Evolutionary conservation across 2,329 filamentous ascomycete genomes (phyloP).

Genomic region (Colletotrichum costaricense): DNA sequence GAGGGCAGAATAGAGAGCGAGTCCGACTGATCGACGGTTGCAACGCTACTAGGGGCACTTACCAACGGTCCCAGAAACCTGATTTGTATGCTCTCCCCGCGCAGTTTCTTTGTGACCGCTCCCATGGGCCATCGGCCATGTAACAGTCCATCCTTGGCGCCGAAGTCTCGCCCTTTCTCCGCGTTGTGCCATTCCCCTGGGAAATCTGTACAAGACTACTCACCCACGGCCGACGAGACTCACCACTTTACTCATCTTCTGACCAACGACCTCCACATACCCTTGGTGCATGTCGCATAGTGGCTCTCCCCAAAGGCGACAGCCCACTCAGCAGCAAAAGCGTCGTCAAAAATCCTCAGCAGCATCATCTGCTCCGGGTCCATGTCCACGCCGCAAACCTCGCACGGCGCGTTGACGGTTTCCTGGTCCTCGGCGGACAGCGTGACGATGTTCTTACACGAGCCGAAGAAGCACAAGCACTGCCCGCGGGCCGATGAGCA

Average conservation of each 20-base stretch:
- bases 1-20: slow-evolving; percentile 6
- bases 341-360: slow-evolving; percentile 7
- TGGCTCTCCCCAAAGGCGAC: slow-evolving; percentile 14
- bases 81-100: neutral
- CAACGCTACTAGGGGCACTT: neutral
- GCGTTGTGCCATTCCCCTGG: neutral
- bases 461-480: slow-evolving; percentile 31
- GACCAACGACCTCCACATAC: slow-evolving; percentile 14
- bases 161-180: neutral
- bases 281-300: slow-evolving; percentile 7
- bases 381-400: slow-evolving; percentile 8
- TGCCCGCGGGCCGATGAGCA: neutral
- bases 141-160: neutral
- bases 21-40: neutral
- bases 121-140: neutral
- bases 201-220: neutral
- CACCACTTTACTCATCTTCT: neutral
- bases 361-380: slow-evolving; percentile 25
- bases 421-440: neutral
- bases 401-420: slow-evolving; percentile 16
- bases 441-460: slow-evolving; percentile 14
- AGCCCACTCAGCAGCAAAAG: slow-evolving; percentile 11
- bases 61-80: neutral
- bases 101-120: neutral
- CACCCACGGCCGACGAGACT: neutral